phyloP scores from a whole-genome alignment of 1,284 basidiomycete genomes.

The Apiotrichum akiyoshidainum region DNA sequence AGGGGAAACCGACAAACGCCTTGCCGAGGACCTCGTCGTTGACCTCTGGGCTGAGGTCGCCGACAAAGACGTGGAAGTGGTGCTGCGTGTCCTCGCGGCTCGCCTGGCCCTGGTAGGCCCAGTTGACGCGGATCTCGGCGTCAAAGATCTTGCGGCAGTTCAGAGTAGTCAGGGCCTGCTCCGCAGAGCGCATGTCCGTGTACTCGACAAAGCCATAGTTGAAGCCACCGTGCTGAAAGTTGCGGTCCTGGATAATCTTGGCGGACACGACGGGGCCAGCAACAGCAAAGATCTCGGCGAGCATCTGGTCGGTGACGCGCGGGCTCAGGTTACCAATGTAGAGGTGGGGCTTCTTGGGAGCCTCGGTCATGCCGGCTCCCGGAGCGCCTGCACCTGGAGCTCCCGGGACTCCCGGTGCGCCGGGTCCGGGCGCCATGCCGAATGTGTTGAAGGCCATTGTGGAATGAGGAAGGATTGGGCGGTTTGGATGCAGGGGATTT shows the following conservation, averaged over 20 bases:
- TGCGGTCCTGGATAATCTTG: conserved; percentile 98
- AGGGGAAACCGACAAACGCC: conserved; percentile 92
- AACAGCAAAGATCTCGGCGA: conserved; percentile 93
- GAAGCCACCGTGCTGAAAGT: conserved; percentile 93
- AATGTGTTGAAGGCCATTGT: conserved; percentile 8
- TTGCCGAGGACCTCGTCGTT: conserved; percentile 95
- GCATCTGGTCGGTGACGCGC: conserved; percentile 68
- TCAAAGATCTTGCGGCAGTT: conserved; percentile 98
- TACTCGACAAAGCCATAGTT: conserved; percentile 99
- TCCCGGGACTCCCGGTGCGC: not conserved
- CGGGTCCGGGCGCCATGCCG: not conserved
- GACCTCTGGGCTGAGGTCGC: conserved; percentile 95
- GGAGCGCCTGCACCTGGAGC: not conserved
- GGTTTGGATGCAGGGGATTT: too few relatives aligned
- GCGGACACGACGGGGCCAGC: conserved; percentile 92
- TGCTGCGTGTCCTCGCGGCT: conserved; percentile 79
- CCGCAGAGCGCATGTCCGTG: conserved; percentile 93
- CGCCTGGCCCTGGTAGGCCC: conserved; percentile 95
- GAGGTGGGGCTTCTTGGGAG: conserved; percentile 67
- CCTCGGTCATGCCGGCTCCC: conserved; percentile 23
- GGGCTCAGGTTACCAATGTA: conserved; percentile 96
- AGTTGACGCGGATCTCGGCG: conserved; percentile 94
- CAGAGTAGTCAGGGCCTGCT: conserved; percentile 91
- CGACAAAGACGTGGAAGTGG: conserved; percentile 97
- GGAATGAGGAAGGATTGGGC: not conserved